A percentile compares a stretch with the other conserved stretches of the same genome.
Evolutionary conservation across 148 eudicot genomes (phyloP).

Genomic region (Vaccinium myrtillus): DNA sequence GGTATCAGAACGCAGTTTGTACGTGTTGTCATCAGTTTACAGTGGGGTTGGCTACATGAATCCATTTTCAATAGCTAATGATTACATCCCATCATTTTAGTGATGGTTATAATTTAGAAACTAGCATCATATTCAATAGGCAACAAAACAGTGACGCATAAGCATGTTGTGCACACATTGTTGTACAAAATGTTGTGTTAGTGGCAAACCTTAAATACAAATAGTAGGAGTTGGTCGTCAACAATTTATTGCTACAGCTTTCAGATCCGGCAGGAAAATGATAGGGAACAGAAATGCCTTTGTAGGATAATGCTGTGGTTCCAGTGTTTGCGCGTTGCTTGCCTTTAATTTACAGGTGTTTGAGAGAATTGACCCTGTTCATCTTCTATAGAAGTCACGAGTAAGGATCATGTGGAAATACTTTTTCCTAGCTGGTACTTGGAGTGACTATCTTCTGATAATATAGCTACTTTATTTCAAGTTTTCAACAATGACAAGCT

Average conservation of each 20-base stretch:
- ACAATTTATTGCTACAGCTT: background rate
- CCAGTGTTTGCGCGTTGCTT: background rate
- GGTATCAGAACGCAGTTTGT: background rate
- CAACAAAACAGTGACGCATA: no score
- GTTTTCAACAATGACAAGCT: background rate
- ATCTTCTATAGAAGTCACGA: background rate
- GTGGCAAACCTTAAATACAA: background rate
- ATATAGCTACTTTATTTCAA: background rate
- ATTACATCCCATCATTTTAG: no score
- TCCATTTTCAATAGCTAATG: no score
- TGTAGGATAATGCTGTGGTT: background rate
- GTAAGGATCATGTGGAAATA: background rate
- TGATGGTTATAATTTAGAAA: no score
- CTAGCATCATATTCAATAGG: no score
- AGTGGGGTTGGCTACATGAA: no score
- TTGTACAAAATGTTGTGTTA: no score
- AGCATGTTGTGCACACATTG: no score
- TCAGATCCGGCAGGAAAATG: background rate
- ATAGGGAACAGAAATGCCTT: background rate
- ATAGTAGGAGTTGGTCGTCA: background rate
- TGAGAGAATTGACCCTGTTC: no score
- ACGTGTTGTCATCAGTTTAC: background rate
- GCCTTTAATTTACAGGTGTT: background rate
- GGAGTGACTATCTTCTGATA: background rate
- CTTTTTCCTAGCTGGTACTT: background rate